Evolutionary conservation across 169 alveolate genomes (phyloP).

Genomic region (Cryptosporidium viatorum): DNA sequence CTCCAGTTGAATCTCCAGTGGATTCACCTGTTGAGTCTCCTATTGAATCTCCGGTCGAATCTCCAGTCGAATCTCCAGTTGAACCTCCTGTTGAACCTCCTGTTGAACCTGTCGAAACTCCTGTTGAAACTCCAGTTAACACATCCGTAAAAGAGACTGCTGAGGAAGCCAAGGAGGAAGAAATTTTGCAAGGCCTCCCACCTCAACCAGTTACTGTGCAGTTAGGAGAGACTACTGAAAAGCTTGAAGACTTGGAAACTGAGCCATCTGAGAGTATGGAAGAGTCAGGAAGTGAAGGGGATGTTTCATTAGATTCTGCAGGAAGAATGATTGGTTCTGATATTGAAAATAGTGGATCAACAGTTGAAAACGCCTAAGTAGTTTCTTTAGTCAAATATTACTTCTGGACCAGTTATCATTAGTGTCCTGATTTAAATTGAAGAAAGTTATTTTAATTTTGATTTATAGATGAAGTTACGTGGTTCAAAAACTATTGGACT

Average conservation of each 20-base stretch:
- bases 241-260: neutral
- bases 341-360: conserved; percentile 69
- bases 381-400: neutral
- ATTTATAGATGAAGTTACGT: neutral
- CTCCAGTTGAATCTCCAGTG: neutral
- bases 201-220: neutral
- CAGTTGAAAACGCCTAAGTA: neutral
- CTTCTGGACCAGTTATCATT: neutral
- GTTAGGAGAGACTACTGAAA: neutral
- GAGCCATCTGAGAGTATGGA: conserved; percentile 4
- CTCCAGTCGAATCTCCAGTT: neutral
- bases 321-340: conserved; percentile 46
- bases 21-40: neutral
- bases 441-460: neutral
- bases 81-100: neutral
- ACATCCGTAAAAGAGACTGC: neutral
- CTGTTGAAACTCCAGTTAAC: neutral
- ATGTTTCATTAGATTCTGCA: conserved; percentile 32
- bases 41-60: neutral
- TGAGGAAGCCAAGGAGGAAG: conserved; percentile 13
- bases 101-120: neutral
- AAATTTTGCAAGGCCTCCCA: neutral
- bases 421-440: neutral
- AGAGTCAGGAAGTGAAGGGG: neutral
- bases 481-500: conserved; percentile 4